Evolutionary conservation across 768 basidiomycete genomes (phyloP), one percentile per base, ranked within the genome.

Genomic region (Rhodotorula paludigena): DNA sequence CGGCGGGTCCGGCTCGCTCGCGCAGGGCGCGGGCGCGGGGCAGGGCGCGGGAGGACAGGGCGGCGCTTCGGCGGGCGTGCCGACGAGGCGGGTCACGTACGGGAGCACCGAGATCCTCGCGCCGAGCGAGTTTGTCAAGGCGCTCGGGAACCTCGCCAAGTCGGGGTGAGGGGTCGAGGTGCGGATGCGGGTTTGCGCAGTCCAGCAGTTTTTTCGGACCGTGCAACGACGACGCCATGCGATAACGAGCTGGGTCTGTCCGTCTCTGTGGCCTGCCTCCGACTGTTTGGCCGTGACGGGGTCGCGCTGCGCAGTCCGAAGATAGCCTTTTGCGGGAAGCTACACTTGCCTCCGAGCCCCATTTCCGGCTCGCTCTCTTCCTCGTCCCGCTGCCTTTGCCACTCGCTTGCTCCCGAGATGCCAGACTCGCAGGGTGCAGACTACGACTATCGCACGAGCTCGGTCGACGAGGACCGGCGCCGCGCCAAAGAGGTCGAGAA

Each of bases 71-170:
- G 58, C 65, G 42, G 38, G 42, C n/a, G 38, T 72, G 41, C 76
- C 75, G 23, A 90, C 89, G 21, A 90, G 91, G 79, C 82, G 85
- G 69, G 85, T 98, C 52, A 89, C 90, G 42, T 99, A 99, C 77
- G 96, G 96, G 25, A 90, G 90, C 28, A 98, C 94, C 25, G 96
- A 98, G 77, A 92, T 99, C 47, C 76, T 96, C 55, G 89, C 91
- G 74, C 96, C 96, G 10, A 85, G 84, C 76, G 85, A 86, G 54
- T 98, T 99, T 77, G 82, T 98, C 28, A 79, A 81, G 39, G 82
- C 87, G 36, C 78, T 98, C 73, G 85, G 85, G 59, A 82, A 77
- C 49, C 66, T 81, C 74, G 62, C 67, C 25, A 56, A 60, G 25
- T 42, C 47, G 44, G 48, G 49, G 0, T 60, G 48, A 51, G 33